A percentile compares a stretch with the other conserved stretches of the same genome.
These are phyloP conservation scores for Sambucus nigra DNA, from an alignment of 129 eudicot species.

Conservation along the genomic window DNA sequence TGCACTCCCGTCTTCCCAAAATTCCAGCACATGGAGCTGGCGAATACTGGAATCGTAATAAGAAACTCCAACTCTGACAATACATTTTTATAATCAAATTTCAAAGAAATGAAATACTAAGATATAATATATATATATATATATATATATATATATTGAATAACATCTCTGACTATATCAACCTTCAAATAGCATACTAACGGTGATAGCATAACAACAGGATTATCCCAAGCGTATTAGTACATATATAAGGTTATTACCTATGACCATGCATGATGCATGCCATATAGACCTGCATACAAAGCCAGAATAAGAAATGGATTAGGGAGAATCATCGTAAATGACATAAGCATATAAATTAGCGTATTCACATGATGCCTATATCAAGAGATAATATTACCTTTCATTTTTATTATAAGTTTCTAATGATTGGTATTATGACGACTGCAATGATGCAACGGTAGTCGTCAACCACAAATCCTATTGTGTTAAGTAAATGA, in stretches of 20 bases:
- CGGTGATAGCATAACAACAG: background rate
- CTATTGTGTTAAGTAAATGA: background rate
- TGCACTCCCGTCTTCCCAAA: slow-evolving; percentile 76
- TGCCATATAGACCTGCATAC: slow-evolving; percentile 86
- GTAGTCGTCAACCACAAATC: background rate
- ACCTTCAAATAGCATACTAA: background rate
- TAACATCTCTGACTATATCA: background rate
- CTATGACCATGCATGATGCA: slow-evolving; percentile 74
- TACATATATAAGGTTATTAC: slow-evolving; percentile 25
- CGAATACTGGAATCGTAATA: slow-evolving; percentile 74
- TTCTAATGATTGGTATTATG: background rate
- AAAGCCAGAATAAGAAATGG: slow-evolving; percentile 10
- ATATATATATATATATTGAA: slow-evolving; percentile 8
- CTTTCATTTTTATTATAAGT: background rate
- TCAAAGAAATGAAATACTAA: background rate
- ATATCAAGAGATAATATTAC: background rate
- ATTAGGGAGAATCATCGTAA: background rate
- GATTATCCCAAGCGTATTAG: background rate
- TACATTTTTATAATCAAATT: slow-evolving; percentile 7
- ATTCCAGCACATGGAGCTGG: slow-evolving; percentile 83
- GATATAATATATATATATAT: background rate
- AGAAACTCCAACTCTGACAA: slow-evolving; percentile 82
- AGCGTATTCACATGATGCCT: no score
- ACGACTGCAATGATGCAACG: no score
- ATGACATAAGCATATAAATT: no score